Evolutionary conservation across 306 rosid species (phyloP).

Genomic region (Pueraria montana): DNA sequence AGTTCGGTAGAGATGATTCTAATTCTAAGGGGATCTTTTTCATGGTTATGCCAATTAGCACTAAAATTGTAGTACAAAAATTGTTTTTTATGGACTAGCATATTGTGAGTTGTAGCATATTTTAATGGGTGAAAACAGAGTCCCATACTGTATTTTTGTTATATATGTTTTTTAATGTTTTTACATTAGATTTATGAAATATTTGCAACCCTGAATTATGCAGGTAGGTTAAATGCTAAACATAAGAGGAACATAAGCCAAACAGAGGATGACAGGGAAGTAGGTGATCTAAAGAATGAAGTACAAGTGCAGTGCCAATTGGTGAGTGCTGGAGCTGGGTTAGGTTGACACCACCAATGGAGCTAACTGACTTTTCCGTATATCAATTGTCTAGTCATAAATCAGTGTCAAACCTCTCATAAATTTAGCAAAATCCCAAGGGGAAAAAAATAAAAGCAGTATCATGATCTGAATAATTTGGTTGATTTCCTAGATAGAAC

Average conservation of each 20-base stretch:
- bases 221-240: neutral
- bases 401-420: constrained; percentile 2
- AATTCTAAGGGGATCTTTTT: constrained; percentile 6
- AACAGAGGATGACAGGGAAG: constrained; percentile 1
- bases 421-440: neutral
- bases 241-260: neutral
- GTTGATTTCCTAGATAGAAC: neutral
- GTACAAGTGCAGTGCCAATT: constrained; percentile 4
- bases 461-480: constrained; percentile 12
- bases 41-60: neutral
- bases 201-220: neutral
- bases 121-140: constrained; percentile 18
- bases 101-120: neutral
- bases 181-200: neutral
- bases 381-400: constrained; percentile 28
- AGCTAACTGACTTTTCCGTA: neutral
- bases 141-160: neutral
- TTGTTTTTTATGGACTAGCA: constrained; percentile 7
- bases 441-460: constrained; percentile 20
- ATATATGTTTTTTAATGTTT: neutral
- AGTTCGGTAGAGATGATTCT: constrained; percentile 5
- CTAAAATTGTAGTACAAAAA: neutral
- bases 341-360: neutral
- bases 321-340: constrained; percentile 18
- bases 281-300: constrained; percentile 3